Base-by-base conservation (phyloP, 768 basidiomycete genomes). In the Neoboletus subvelutipes region DNA sequence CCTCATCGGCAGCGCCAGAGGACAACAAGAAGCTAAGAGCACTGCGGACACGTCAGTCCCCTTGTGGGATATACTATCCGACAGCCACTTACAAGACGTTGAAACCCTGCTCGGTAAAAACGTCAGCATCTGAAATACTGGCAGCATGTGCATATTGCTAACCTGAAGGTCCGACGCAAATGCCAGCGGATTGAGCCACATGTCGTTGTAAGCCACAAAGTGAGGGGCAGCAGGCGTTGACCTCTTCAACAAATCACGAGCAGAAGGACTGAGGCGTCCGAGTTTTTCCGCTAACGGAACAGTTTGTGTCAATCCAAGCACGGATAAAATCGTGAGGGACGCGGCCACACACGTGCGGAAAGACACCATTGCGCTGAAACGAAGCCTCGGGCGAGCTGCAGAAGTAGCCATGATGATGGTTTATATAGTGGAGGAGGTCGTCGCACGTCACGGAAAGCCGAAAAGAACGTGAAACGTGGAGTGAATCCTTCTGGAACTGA, bases 141-240 rank as follows among this genome's bases (percentile, higher is more conserved):
- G 5, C 41, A 29, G 7, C 11, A 52, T 26, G 42, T 22, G 26
- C 2, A n/a, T 31, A 18, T 33, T 9, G 26, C 64, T 29, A 62
- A 82, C 83, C 58, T 67, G 64, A 55, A 87, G 72, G 2, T 72
- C 64, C 18, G 82, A 74, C 9, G 73, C 71, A 2, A 75, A 63
- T 5, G 86, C 84, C 5, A 68, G 67, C 0, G 80, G 80, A 46
- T 74, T 72, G 29, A 79, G 73, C 54, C 67, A 83, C 42, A 56
- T 62, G 60, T 78, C 77, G 50, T 72, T 74, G 63, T 79, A 79
- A 24, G 72, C 64, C 10, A 77, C 62, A 33, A 75, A 87, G 63
- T 80, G 77, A 41, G 85, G 85, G 5, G 82, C 75, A 24, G 77
- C 76, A 0, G 78, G 75, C 1, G 49, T 56, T 2, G 60, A 58